Evolutionary conservation across 2,329 filamentous ascomycete genomes (phyloP), one percentile per base, ranked within the genome.

Genomic region (Fusarium sp.): DNA sequence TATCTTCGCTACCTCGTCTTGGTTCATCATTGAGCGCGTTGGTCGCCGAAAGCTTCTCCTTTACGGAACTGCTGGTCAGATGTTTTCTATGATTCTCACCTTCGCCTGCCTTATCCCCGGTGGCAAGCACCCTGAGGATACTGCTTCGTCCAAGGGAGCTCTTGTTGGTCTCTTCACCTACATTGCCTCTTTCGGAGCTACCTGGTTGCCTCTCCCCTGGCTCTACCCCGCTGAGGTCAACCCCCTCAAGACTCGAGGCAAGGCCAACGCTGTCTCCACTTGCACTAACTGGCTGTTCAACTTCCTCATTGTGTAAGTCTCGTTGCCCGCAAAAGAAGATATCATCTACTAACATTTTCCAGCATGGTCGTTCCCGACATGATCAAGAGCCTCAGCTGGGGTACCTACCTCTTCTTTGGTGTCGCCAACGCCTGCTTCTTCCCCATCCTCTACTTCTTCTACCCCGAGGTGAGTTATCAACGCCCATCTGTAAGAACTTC

Each of bases 81-180:
- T 86, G 69, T 73, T 89, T 22, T 89, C 87, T 67, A 90, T 90
- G 87, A 84, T 93, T 79, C 81, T 92, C 24, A 85, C 86, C 3
- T 93, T 93, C 74, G 89, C 86, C 1, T 84, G 86, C 34, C 89
- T 94, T 70, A 90, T 94, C n/a, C 93, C 93, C 50, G 89, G 90
- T 0, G 87, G 86, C 1, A 86, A 85, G 0, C 62, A 73, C 2
- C 71, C 71, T n/a, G 61, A 38, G 31, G 40, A n/a, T 16, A 31
- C 52, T 1, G 82, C 89, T 1, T 85, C 91, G 8, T 90, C 91
- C 4, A 93, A 93, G 78, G 92, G 92, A 37, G 90, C 92, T 0
- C 90, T 90, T 2, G 90, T 92, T 4, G 91, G 91, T 66, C 82
- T 93, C 14, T 93, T 93, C 82, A 87, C 90, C 4, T 93, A 92